Evolutionary conservation across 1,139 yeast genomes (phyloP).

Genomic region (Yarrowia galli): DNA sequence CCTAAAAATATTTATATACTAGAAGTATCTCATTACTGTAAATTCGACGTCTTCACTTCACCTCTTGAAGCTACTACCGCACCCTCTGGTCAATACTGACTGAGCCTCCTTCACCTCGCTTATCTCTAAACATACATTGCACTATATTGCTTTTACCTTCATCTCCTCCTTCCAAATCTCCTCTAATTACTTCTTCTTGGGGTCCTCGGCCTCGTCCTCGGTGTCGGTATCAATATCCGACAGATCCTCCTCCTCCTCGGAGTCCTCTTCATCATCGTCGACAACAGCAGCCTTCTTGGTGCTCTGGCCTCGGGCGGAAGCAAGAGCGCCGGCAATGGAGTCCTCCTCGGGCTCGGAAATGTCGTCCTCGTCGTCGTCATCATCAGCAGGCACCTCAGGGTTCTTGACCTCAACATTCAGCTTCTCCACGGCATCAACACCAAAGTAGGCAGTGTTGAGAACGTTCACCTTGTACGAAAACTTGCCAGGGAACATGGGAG

Average conservation of each 20-base stretch:
- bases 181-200: conserved; percentile 31
- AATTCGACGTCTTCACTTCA: too few species aligned
- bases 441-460: conserved; percentile 52
- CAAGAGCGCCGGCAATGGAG: conserved; percentile 63
- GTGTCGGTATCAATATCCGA: conserved; percentile 49
- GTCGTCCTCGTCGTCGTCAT: conserved; percentile 45
- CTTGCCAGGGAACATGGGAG: conserved; percentile 71
- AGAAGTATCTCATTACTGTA: too few species aligned
- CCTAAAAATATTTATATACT: too few species aligned
- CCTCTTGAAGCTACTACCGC: too few species aligned
- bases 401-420: conserved; percentile 53
- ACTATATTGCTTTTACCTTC: conserved; percentile 22
- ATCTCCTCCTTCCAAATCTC: not conserved
- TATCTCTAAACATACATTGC: conserved; percentile 26
- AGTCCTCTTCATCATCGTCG: conserved; percentile 45
- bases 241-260: conserved; percentile 47
- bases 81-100: too few species aligned
- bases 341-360: conserved; percentile 74
- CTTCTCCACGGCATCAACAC: conserved; percentile 52
- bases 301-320: conserved; percentile 66
- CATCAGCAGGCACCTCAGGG: conserved; percentile 47
- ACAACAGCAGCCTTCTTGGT: conserved; percentile 51
- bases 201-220: conserved; percentile 43
- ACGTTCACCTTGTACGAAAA: conserved; percentile 59
- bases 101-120: not conserved